Conservation (phyloP, 164 flowering plant genomes). For the Tetracentron sinense region DNA sequence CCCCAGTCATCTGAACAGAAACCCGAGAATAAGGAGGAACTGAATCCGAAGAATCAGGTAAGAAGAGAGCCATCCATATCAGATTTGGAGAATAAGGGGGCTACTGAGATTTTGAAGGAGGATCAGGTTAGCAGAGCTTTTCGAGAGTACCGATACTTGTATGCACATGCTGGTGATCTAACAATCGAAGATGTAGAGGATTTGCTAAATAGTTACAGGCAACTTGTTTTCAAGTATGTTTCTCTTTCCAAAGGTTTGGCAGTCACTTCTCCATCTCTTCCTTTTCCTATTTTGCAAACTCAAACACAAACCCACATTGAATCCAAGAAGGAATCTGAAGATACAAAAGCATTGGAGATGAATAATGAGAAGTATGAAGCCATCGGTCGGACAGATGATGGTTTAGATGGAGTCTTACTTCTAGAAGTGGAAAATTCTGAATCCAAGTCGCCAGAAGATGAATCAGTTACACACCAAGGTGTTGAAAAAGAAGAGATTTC, state of each 20-base stretch:
- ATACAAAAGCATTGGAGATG: slow-evolving; percentile 5
- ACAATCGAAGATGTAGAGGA: slow-evolving; percentile 73
- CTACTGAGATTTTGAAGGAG: slow-evolving; percentile 61
- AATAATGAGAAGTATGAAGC: slow-evolving; percentile 19
- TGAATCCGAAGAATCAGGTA: slow-evolving; percentile 23
- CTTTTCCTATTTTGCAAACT: slow-evolving; percentile 19
- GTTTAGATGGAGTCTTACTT: slow-evolving; percentile 11
- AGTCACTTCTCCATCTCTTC: slow-evolving; percentile 15
- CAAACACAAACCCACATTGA: slow-evolving; percentile 15
- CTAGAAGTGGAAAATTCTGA: slow-evolving; percentile 23
- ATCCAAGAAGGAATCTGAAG: slow-evolving; percentile 22
- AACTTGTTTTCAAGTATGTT: slow-evolving; percentile 72
- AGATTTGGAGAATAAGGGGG: slow-evolving; percentile 81
- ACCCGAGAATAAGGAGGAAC: slow-evolving; percentile 22
- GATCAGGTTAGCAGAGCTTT: slow-evolving; percentile 40
- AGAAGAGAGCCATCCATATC: slow-evolving; percentile 53
- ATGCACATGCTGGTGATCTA: slow-evolving; percentile 68
- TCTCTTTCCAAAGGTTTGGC: slow-evolving; percentile 71
- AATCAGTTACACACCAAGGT: slow-evolving; percentile 11
- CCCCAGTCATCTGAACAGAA: slow-evolving; percentile 29
- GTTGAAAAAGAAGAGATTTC: slow-evolving; percentile 19
- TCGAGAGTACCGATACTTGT: slow-evolving; percentile 64
- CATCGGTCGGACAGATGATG: slow-evolving; percentile 13
- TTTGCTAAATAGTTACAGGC: slow-evolving; percentile 69
- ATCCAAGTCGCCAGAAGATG: slow-evolving; percentile 21